phyloP scores from a whole-genome alignment of 148 eudicot genomes.

The Talinum fruticosum region DNA sequence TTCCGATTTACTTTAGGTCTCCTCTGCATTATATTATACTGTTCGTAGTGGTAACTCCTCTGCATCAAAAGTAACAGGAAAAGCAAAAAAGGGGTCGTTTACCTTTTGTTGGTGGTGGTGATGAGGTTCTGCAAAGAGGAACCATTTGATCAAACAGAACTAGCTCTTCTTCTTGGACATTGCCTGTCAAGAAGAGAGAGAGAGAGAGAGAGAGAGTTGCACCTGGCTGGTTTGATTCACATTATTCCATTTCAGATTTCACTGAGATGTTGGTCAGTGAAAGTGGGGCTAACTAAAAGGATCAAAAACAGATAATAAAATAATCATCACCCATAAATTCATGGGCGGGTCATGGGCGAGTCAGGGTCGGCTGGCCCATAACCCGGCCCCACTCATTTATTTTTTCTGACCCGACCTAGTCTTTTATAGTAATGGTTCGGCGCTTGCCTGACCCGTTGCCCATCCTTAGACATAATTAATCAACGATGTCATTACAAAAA shows the following conservation, averaged over 20 bases:
- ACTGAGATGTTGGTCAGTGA: not conserved
- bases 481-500: no score
- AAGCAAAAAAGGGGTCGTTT: not conserved
- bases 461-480: no score
- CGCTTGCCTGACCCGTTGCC: no score
- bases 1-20: slow-evolving; percentile 12
- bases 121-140: slow-evolving; percentile 40
- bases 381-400: no score
- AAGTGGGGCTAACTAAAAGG: not conserved
- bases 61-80: no score
- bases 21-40: slow-evolving; percentile 6
- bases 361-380: no score
- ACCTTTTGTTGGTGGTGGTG: slow-evolving; percentile 43
- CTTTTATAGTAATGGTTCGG: no score
- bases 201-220: not conserved
- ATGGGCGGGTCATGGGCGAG: no score
- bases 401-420: no score
- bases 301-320: not conserved
- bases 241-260: not conserved
- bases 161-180: slow-evolving; percentile 70
- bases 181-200: slow-evolving; percentile 6
- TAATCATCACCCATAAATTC: not conserved
- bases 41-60: slow-evolving; percentile 12
- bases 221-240: slow-evolving; percentile 1
- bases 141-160: slow-evolving; percentile 45